These are phyloP conservation scores for Cryptococcus deneoformans DNA, from an alignment of 1,284 basidiomycete genomes.

Conservation along the genomic window DNA sequence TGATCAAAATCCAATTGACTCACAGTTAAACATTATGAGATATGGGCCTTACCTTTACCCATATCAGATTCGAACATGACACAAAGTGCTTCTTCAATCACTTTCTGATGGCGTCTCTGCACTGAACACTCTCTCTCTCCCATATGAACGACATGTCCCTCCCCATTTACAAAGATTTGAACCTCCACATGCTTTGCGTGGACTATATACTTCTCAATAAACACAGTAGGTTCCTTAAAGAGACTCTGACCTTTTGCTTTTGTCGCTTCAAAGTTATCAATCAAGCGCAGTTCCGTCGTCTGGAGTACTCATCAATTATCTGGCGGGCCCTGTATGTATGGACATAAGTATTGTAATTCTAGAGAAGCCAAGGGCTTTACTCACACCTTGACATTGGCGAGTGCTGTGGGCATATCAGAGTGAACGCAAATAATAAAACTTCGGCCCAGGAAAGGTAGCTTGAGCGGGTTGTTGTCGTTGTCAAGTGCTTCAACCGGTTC, in stretches of 20 bases:
- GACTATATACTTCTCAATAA: constrained; percentile 61
- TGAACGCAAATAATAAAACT: not conserved
- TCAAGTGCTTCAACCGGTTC: not conserved
- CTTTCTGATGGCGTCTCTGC: constrained; percentile 71
- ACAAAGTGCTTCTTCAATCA: constrained; percentile 60
- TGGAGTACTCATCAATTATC: not conserved
- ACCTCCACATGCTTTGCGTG: constrained; percentile 60
- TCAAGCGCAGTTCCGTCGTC: constrained; percentile 24
- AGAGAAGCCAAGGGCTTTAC: not conserved
- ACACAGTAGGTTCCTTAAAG: constrained; percentile 58
- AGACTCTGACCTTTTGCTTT: constrained; percentile 49
- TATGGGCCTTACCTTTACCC: constrained; percentile 1
- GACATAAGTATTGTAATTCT: not conserved
- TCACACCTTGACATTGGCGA: not conserved
- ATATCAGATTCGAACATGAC: constrained; percentile 54
- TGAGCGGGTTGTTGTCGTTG: not conserved
- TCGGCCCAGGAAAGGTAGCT: not conserved
- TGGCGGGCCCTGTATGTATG: not conserved
- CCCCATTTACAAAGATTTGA: constrained; percentile 65
- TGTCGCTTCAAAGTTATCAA: constrained; percentile 46
- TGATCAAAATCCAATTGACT: too few species aligned
- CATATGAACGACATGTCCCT: constrained; percentile 58
- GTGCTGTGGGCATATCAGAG: constrained; percentile 1
- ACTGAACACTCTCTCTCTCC: constrained; percentile 69
- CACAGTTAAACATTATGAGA: too few species aligned